Evolutionary conservation across 352 stramenopile genomes (phyloP).

Genomic region (Phytophthora ohioensis): DNA sequence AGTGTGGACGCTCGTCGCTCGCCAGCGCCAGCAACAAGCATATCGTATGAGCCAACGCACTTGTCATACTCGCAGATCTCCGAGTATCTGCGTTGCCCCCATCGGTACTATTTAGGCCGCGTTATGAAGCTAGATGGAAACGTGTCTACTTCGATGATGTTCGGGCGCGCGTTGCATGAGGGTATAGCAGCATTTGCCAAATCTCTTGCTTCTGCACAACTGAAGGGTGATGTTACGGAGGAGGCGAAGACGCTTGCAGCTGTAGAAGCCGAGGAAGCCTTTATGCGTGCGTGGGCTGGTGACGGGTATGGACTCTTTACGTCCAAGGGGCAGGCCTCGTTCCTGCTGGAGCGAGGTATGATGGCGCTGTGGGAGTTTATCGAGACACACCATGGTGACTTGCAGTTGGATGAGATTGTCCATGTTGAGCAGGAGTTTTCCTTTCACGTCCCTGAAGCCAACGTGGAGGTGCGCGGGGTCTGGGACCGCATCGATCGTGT

Average conservation of each 20-base stretch:
- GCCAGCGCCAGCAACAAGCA: conserved; percentile 9
- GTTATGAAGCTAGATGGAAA: conserved; percentile 65
- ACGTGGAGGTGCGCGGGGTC: conserved; percentile 70
- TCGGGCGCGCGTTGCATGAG: conserved; percentile 76
- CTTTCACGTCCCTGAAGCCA: conserved; percentile 50
- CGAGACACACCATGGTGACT: conserved; percentile 36
- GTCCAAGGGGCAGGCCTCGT: conserved; percentile 42
- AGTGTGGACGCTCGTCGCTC: neutral
- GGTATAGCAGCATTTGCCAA: conserved; percentile 65
- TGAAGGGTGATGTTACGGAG: conserved; percentile 2
- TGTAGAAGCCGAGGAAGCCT: conserved; percentile 36
- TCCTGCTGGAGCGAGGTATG: conserved; percentile 49
- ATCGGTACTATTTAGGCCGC: conserved; percentile 81
- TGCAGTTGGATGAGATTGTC: conserved; percentile 44
- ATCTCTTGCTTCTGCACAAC: conserved; percentile 26
- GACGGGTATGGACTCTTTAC: conserved; percentile 53
- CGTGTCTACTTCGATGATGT: conserved; percentile 74
- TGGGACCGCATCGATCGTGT: conserved; percentile 80
- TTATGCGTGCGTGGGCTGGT: conserved; percentile 35
- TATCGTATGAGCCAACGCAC: conserved; percentile 60
- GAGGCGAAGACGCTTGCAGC: conserved; percentile 26
- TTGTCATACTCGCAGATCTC: conserved; percentile 87
- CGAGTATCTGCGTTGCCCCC: conserved; percentile 82
- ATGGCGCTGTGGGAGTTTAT: conserved; percentile 60
- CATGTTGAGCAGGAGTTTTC: conserved; percentile 76